phyloP scores from a whole-genome alignment of 495 filamentous ascomycete species.

The Xylaria castorea region DNA sequence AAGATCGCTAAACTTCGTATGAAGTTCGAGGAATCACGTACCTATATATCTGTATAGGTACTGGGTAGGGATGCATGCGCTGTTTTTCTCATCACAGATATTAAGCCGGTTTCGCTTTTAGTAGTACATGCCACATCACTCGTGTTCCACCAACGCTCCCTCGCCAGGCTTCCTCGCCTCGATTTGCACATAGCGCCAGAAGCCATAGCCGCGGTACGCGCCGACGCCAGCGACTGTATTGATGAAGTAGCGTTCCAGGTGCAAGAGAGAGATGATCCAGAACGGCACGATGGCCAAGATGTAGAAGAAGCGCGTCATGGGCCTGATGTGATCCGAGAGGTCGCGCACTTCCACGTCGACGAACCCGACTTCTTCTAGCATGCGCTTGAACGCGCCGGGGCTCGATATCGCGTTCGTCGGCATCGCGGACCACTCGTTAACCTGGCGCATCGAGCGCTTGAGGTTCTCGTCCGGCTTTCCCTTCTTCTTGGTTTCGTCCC shows the following conservation, averaged over 20 bases:
- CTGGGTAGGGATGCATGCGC: too few relatives aligned
- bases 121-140: background rate
- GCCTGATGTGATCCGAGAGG: constrained; percentile 23
- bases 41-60: background rate
- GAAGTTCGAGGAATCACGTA: background rate
- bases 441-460: constrained; percentile 12
- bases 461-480: background rate
- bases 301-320: constrained; percentile 28
- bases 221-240: constrained; percentile 41
- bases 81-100: too few relatives aligned
- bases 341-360: constrained; percentile 34
- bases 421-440: constrained; percentile 23
- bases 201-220: constrained; percentile 30
- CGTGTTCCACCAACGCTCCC: constrained; percentile 1
- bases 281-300: constrained; percentile 20
- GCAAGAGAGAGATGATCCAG: constrained; percentile 18
- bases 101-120: background rate
- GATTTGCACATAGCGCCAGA: constrained; percentile 42
- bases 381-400: constrained; percentile 30
- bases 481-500: background rate
- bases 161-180: constrained; percentile 41
- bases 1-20: background rate
- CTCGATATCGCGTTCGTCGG: constrained; percentile 18
- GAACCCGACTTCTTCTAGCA: constrained; percentile 40
- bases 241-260: constrained; percentile 33